Base-by-base conservation (phyloP, 2,329 filamentous ascomycete species). In the Sordariomycetes sp. region DNA sequence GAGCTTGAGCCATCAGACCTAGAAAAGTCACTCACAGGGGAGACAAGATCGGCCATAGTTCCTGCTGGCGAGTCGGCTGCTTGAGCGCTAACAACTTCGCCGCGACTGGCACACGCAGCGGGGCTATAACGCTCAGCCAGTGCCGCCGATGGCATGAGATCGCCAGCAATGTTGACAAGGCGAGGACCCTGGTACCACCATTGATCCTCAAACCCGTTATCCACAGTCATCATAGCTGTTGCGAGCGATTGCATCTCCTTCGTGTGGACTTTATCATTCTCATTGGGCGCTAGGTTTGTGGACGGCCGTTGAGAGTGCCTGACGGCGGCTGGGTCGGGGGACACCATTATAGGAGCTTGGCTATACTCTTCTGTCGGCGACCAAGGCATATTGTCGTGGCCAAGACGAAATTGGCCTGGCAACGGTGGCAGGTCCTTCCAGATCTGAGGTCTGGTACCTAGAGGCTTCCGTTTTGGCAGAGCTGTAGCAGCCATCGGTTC, bases 161-260 rank as follows among this genome's bases (percentile, higher is more conserved):
- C 35, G 14, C 35, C 33, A 8, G 39, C 39, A 8, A 38, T 28
- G 11, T 37, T 38, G 8, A 38, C 33, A n/a, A 51, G 39, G 4
- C 49, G 47, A 24, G 50, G 35, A 2, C 68, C 69, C 40, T 67
- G 65, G 42, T 72, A 64, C 69, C 70, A 73, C 68, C 69, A 72
- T 48, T 73, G 68, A 40, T 67, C 64, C 51, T 74, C 70, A 42
- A 74, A 73, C 3, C 70, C 70, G 42, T 72, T 74, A 44, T 74
- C 70, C 4, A 74, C 64, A 3, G 70, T 73, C 55, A 73, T 63
- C 59, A 74, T 63, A 24, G 70, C 70, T 4, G 62, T 60, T 8
- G 67, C 69, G 4, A 74, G 53, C 1, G 64, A 59, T 35, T 66
- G 66, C 4, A 72, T 60, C 29, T 72, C 64, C 16, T 41, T 42